Evolutionary conservation across 352 stramenopile genomes (phyloP).

Genomic region (Plasmopara viticola): DNA sequence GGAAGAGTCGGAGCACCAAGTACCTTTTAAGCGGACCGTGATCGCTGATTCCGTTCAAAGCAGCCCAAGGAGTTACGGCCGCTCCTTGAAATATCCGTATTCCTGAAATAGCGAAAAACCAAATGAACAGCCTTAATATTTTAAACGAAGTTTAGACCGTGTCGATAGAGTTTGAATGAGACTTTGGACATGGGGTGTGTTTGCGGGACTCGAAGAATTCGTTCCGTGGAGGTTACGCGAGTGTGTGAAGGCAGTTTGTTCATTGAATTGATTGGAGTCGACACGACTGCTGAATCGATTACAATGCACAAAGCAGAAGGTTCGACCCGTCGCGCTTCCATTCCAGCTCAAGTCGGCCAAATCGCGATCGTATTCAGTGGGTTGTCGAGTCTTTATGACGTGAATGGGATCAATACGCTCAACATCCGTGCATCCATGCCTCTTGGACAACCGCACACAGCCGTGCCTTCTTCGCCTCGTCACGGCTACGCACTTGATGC

Average conservation of each 20-base stretch:
- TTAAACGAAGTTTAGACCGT: too few species aligned
- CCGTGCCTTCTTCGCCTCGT: constrained; percentile 3
- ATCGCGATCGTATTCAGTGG: constrained; percentile 56
- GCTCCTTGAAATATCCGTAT: constrained; percentile 12
- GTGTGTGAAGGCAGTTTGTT: constrained; percentile 59
- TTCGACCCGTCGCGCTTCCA: constrained; percentile 19
- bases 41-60: constrained; percentile 11
- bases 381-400: constrained; percentile 39
- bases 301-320: constrained; percentile 39
- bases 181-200: constrained; percentile 41
- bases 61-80: constrained; percentile 17
- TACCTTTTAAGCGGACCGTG: constrained; percentile 8
- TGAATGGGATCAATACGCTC: constrained; percentile 35
- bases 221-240: constrained; percentile 29
- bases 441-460: constrained; percentile 4
- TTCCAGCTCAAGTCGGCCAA: constrained; percentile 19
- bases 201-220: constrained; percentile 35
- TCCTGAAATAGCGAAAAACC: constrained; percentile 11
- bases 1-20: constrained; percentile 20
- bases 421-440: constrained; percentile 31
- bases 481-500: constrained; percentile 17
- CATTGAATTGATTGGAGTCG: constrained; percentile 50
- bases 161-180: too few species aligned
- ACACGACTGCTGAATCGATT: constrained; percentile 42
- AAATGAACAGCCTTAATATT: neutral